A percentile compares a stretch with the other conserved stretches of the same genome.
phyloP scores from a whole-genome alignment of 257 asterid species.

The Nemophila menziesii region DNA sequence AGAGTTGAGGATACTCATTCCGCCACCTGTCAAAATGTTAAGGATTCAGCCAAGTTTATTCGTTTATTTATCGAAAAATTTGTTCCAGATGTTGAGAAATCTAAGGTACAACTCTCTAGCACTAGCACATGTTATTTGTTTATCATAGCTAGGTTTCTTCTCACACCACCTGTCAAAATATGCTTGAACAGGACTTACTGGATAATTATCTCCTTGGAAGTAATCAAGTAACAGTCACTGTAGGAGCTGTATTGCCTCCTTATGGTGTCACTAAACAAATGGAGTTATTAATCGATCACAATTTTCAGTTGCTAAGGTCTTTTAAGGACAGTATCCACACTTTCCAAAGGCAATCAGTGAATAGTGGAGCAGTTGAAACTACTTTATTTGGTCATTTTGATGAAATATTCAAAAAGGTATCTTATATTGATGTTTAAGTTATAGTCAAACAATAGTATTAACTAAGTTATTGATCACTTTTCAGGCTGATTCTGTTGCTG shows the following conservation, averaged over 20 bases:
- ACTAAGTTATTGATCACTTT: constrained; percentile 13
- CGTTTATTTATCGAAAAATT: constrained; percentile 30
- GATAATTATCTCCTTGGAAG: constrained; percentile 61
- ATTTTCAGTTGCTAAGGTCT: constrained; percentile 38
- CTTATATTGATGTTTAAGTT: no score
- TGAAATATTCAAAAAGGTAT: no score
- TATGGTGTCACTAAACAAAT: constrained; percentile 60
- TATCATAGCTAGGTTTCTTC: no score
- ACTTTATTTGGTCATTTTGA: no score
- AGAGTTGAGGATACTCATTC: constrained; percentile 47
- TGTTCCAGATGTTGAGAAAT: constrained; percentile 46
- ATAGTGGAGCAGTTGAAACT: constrained; percentile 30
- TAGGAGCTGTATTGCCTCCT: constrained; percentile 41
- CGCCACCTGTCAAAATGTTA: constrained; percentile 46
- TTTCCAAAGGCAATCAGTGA: constrained; percentile 23
- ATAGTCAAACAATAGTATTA: constrained; percentile 3
- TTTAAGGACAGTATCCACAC: constrained; percentile 36
- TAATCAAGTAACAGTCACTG: constrained; percentile 22
- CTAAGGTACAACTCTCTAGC: constrained; percentile 79
- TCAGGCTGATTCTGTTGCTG: constrained; percentile 44
- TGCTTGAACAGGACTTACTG: constrained; percentile 42
- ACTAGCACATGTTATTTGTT: background rate
- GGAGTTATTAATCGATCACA: constrained; percentile 46
- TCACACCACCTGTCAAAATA: constrained; percentile 1
- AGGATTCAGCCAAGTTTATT: constrained; percentile 34